phyloP scores from a whole-genome alignment of 768 basidiomycete species.

The Fistulinella prunicolor region DNA sequence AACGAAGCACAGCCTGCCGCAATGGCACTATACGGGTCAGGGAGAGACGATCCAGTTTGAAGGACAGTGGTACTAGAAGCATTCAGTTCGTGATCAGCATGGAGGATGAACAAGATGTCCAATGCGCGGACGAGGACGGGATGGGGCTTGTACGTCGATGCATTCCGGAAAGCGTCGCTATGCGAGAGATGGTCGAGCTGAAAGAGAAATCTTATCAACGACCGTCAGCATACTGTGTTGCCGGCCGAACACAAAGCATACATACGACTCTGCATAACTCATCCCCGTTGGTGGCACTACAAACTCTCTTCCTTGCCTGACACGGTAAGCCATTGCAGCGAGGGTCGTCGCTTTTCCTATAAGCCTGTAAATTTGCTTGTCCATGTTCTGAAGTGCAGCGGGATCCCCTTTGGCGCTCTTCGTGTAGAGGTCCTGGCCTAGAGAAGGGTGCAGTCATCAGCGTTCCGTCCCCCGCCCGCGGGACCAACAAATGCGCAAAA shows the following conservation, averaged over 20 bases:
- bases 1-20: conserved; percentile 87
- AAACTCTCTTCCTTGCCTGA: conserved; percentile 87
- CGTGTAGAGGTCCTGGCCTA: conserved; percentile 79
- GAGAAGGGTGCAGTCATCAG: conserved; percentile 4
- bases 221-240: neutral
- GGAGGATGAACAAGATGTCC: conserved; percentile 83
- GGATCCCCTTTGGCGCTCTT: conserved; percentile 62
- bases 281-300: conserved; percentile 80
- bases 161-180: conserved; percentile 25
- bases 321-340: conserved; percentile 94
- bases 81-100: conserved; percentile 90
- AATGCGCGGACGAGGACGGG: conserved; percentile 85
- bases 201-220: conserved; percentile 66
- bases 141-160: conserved; percentile 62
- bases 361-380: conserved; percentile 87
- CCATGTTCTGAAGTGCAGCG: conserved; percentile 73
- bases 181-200: conserved; percentile 76
- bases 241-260: neutral
- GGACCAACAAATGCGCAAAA: neutral
- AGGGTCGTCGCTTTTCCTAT: conserved; percentile 88
- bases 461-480: neutral
- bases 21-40: conserved; percentile 87
- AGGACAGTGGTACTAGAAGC: conserved; percentile 83
- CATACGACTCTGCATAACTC: conserved; percentile 78
- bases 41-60: conserved; percentile 85